Evolutionary conservation across 768 basidiomycete genomes (phyloP).

Genomic region (Boletus pseudo-olivaceus): DNA sequence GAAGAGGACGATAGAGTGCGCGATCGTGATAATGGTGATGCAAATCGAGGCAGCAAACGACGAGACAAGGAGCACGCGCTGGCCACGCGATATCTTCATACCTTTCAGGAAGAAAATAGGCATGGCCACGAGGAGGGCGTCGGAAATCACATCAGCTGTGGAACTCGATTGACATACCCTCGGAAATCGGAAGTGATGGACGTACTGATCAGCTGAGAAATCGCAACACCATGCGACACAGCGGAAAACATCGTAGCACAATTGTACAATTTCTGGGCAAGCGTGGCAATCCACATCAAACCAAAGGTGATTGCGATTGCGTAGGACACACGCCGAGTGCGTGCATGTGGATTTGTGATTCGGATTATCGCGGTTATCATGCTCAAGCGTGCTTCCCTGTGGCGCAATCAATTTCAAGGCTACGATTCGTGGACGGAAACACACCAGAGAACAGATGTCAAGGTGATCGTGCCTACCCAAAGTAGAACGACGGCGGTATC

Average conservation of each 20-base stretch:
- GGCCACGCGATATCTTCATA: slow-evolving; percentile 10
- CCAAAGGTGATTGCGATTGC: slow-evolving; percentile 7
- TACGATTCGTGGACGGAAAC: background rate
- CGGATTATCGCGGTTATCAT: slow-evolving; percentile 12
- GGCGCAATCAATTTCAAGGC: background rate
- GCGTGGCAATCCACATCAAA: slow-evolving; percentile 12
- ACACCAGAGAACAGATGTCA: slow-evolving; percentile 14
- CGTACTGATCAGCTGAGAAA: slow-evolving; percentile 14
- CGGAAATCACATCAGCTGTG: slow-evolving; percentile 21
- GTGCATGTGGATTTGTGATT: slow-evolving; percentile 7
- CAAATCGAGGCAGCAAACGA: slow-evolving; percentile 19
- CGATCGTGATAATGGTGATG: slow-evolving; percentile 14
- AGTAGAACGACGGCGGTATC: background rate
- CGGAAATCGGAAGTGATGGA: background rate
- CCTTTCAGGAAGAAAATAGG: slow-evolving; percentile 11
- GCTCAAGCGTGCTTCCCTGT: slow-evolving; percentile 17
- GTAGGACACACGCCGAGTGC: background rate
- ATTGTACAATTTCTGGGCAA: slow-evolving; percentile 2
- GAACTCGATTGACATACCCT: background rate
- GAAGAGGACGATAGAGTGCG: slow-evolving; percentile 8
- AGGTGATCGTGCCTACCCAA: background rate
- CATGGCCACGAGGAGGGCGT: slow-evolving; percentile 12
- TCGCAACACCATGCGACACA: background rate
- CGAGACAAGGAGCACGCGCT: slow-evolving; percentile 14
- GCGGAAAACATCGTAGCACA: background rate